Conservation (phyloP, 805 yeast species). For the Kodamaea sagamina region DNA sequence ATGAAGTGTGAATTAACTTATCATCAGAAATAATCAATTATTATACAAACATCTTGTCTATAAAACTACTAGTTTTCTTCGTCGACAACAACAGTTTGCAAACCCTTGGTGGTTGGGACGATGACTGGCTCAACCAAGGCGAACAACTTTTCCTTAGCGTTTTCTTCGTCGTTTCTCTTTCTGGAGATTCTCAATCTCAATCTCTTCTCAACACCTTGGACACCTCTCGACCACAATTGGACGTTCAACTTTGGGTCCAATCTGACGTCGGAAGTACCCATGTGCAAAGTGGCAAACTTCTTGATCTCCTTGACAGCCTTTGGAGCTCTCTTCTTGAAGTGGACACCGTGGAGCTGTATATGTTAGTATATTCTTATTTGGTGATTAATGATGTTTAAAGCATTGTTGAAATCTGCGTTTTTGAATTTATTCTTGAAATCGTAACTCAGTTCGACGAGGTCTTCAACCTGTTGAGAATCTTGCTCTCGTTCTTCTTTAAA, state of each 20-base stretch:
- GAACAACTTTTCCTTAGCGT: slow-evolving; percentile 96
- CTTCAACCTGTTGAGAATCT: neutral
- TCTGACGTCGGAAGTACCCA: slow-evolving; percentile 99
- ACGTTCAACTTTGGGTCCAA: slow-evolving; percentile 98
- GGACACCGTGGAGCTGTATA: slow-evolving; percentile 88
- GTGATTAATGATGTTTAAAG: neutral
- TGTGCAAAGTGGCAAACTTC: slow-evolving; percentile 97
- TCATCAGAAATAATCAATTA: slow-evolving; percentile 12
- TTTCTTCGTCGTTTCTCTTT: slow-evolving; percentile 99
- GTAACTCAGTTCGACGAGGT: too few relatives aligned
- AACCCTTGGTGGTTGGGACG: slow-evolving; percentile 95
- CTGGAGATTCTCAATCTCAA: slow-evolving; percentile 98
- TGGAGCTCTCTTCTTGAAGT: slow-evolving; percentile 99
- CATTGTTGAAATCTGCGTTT: neutral
- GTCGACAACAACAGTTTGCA: slow-evolving; percentile 95
- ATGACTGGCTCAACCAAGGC: slow-evolving; percentile 97
- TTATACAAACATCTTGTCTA: slow-evolving; percentile 18
- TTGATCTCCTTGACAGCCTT: slow-evolving; percentile 99
- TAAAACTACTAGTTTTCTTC: slow-evolving; percentile 45
- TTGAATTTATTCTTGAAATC: slow-evolving; percentile 1
- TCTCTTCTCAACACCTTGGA: slow-evolving; percentile 98
- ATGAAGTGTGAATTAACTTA: too few relatives aligned
- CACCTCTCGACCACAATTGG: slow-evolving; percentile 99
- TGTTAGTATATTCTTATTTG: slow-evolving; percentile 41
- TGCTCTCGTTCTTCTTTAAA: neutral